Percentiles rank a stretch among this genome's conserved stretches.
These are phyloP conservation scores for Tetrahymena thermophila DNA, from an alignment of 73 alveolate genomes.

Conservation along the genomic window DNA sequence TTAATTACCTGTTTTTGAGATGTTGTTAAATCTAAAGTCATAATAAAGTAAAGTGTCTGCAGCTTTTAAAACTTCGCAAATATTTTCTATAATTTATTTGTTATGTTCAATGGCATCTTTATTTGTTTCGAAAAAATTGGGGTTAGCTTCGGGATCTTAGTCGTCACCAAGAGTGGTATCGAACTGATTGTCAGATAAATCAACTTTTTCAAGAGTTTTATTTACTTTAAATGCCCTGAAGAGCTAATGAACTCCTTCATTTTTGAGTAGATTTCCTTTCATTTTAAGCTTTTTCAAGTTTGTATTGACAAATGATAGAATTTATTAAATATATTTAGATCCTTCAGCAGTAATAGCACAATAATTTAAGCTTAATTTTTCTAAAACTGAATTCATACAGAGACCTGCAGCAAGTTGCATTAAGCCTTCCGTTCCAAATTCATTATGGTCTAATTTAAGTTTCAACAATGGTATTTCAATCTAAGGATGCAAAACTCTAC, in stretches of 20 bases:
- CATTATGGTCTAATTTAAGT: constrained; percentile 34
- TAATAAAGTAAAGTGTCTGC: constrained; percentile 16
- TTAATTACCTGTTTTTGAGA: constrained; percentile 10
- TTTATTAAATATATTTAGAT: constrained; percentile 6
- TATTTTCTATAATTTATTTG: constrained; percentile 3
- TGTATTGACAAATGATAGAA: constrained; percentile 30
- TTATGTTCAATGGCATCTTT: background rate
- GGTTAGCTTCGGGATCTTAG: background rate
- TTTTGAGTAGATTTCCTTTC: constrained; percentile 11
- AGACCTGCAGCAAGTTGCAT: constrained; percentile 14
- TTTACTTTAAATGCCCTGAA: constrained; percentile 35
- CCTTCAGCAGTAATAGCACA: constrained; percentile 43
- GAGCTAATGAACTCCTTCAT: constrained; percentile 24
- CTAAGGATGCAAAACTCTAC: constrained; percentile 28
- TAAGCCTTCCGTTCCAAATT: constrained; percentile 31
- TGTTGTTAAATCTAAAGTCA: constrained; percentile 22
- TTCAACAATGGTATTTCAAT: constrained; percentile 17
- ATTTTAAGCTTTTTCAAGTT: constrained; percentile 20
- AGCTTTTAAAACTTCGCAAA: background rate
- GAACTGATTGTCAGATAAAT: constrained; percentile 29
- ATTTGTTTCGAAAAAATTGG: background rate
- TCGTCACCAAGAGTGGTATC: constrained; percentile 8
- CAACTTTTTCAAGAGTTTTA: constrained; percentile 27
- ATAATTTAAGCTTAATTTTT: constrained; percentile 14
- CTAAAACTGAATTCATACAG: constrained; percentile 22